A percentile compares a stretch with the other conserved stretches of the same genome.
Evolutionary conservation across 2,329 filamentous ascomycete species (phyloP).

Genomic region (Peltaster fructicola): DNA sequence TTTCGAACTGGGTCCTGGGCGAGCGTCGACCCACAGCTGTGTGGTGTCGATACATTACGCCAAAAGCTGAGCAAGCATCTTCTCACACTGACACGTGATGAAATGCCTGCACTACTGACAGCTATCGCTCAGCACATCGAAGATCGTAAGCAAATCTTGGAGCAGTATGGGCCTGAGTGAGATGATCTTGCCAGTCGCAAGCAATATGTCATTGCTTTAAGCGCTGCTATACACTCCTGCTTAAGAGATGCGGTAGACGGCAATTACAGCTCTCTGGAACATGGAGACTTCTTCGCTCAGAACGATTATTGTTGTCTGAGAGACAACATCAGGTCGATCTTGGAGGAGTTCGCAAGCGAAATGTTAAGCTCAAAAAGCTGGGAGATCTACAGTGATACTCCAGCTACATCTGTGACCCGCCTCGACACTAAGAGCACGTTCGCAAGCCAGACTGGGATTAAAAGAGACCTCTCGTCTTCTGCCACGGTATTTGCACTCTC

Average conservation of each 20-base stretch:
- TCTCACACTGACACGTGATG: neutral
- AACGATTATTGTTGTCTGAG: no score
- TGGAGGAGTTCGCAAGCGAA: no score
- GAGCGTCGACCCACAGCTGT: neutral
- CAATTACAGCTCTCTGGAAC: no score
- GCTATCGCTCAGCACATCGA: neutral
- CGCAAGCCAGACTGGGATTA: no score
- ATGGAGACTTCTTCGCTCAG: no score
- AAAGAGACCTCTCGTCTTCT: no score
- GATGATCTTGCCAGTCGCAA: neutral
- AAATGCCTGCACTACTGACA: neutral
- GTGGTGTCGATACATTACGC: neutral
- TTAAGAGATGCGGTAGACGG: neutral
- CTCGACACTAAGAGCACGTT: no score
- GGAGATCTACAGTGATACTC: no score
- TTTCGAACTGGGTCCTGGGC: slow-evolving; percentile 1
- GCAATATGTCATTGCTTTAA: neutral
- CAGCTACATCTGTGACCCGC: no score
- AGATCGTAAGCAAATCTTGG: neutral
- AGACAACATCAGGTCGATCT: no score
- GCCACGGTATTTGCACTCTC: no score
- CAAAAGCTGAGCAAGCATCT: neutral
- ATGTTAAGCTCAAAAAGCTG: no score
- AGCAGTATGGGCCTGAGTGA: neutral
- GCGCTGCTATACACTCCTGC: neutral